Base-by-base conservation (phyloP, 2,329 filamentous ascomycete species). In the Dactylellina parvicollis region DNA sequence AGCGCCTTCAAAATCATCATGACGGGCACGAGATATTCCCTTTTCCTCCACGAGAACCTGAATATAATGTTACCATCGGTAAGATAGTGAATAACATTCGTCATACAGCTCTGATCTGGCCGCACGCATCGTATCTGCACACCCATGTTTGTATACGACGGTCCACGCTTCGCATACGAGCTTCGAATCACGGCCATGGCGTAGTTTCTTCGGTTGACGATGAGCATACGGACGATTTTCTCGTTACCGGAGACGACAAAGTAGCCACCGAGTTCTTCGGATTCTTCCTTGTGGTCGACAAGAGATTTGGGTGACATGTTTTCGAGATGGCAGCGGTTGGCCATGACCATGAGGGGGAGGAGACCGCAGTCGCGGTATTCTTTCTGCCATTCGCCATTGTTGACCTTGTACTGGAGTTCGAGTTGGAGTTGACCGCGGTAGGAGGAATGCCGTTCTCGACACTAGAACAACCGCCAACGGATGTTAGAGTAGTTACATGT, bases 181-280 rank as follows among this genome's bases (percentile, higher is more conserved):
- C 90, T 89, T 79, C 95, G 91, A 77, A 92, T 87, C 80, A 98
- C 97, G 49, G 94, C 94, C 87, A 97, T 91, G 55, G 95, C 94
- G 79, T 92, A 97, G 81, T 99, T 99, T 79, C 95, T 87, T 81
- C 92, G 88, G 80, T 92, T 92, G 75, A 98, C 87, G 75, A 96
- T 89, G 75, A 99, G 85, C 84, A 98, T 88, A 79, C 95, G 92
- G 78, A 98, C 92, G 67, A 98, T 87, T 83, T 97, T 98, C 81
- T 99, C 95, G 79, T 93, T 96, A 76, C 95, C 95, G 80, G 99
- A 99, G 78, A 99, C 91, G 78, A 99, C 88, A 79, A 98, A 99
- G 81, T 98, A 99, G 46, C 95, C 95, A 36, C 95, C 95, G 30
- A 98, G 83, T 81, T 99, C 95, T 81, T 99, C 95, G 0, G 93